Base-by-base conservation (phyloP, 2,329 filamentous ascomycete genomes). In the Herpomyces periplanetae region DNA sequence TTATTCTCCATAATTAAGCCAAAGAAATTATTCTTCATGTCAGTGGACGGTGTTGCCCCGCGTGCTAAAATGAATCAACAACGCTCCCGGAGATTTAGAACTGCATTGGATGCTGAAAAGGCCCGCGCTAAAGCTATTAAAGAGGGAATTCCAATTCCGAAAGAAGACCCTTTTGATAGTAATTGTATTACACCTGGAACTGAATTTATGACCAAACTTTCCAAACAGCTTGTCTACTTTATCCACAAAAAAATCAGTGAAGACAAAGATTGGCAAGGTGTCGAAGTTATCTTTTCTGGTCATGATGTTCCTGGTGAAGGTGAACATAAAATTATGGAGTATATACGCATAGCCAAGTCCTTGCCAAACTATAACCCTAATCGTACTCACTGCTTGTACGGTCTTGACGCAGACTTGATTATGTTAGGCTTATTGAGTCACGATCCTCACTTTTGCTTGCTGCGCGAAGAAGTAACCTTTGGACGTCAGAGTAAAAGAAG, bases 301-400 rank as follows among this genome's bases (percentile, higher is more conserved):
- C 84, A 96, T 34, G 84, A 96, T 39, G 75, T 91, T 11, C 80
- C 80, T 4, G 80, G 80, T 30, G 84, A 96, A 42, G 80, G 80
- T 31, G 80, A 96, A 40, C 80, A 96, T 47, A 96, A 96, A 45
- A 87, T 96, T 41, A 96, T 96, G 80, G 84, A 96, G 41, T 96
- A 96, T 40, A 96, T 96, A 38, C 65, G 80, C 29, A 68, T 84
- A 39, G 68, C 80, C 25, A 91, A 91, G 47, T 71, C 75, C 18
- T 80, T 96, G 39, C 66, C 66, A 2, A 56, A 61, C 26, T 96
- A 96, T 39, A 61, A 87, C 36, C 53, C 68, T 19, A 91, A 96
- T 32, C 56, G 87, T 25, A 66, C 80, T 22, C 80, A 96, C 41
- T 96, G 84, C 40, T 49, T 96, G 26, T 96, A 96, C 40, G 84